Percentiles rank a stretch among this genome's conserved stretches.
Evolutionary conservation across 2,329 filamentous ascomycete genomes (phyloP).

Genomic region (Colletotrichum sp.): DNA sequence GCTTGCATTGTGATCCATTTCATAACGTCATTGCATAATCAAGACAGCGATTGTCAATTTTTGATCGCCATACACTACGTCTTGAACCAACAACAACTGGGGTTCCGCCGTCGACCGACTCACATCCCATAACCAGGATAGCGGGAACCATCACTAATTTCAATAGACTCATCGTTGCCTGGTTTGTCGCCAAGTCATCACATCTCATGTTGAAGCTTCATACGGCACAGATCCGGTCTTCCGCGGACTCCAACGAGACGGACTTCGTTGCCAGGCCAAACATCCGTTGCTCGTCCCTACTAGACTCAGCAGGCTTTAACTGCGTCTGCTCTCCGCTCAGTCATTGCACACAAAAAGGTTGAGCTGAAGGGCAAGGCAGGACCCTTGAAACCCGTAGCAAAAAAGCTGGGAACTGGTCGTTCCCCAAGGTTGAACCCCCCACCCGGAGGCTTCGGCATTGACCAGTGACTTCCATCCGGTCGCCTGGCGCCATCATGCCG

Average conservation of each 20-base stretch:
- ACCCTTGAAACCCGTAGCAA: background rate
- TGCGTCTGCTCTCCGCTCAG: background rate
- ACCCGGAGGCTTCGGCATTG: slow-evolving; percentile 6
- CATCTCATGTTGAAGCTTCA: slow-evolving; percentile 5
- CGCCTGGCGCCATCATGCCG: slow-evolving; percentile 4
- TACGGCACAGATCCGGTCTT: slow-evolving; percentile 8
- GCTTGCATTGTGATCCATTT: background rate
- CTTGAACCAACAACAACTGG: background rate
- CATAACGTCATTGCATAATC: background rate
- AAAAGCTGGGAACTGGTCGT: background rate
- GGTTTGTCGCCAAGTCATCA: background rate
- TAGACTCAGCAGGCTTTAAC: background rate
- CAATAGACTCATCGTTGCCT: background rate
- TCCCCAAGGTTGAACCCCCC: background rate
- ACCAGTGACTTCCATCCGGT: background rate
- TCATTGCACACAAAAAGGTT: background rate
- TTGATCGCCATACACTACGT: background rate
- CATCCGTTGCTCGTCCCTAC: background rate
- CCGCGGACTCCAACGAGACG: background rate
- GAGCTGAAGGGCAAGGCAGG: background rate
- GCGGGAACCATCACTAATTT: background rate
- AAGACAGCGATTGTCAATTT: background rate
- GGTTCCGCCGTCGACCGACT: background rate
- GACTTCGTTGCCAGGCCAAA: background rate
- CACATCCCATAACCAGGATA: background rate